Evolutionary conservation across 129 eudicot species (phyloP).

Genomic region (Pseudognaphalium luteoalbum): DNA sequence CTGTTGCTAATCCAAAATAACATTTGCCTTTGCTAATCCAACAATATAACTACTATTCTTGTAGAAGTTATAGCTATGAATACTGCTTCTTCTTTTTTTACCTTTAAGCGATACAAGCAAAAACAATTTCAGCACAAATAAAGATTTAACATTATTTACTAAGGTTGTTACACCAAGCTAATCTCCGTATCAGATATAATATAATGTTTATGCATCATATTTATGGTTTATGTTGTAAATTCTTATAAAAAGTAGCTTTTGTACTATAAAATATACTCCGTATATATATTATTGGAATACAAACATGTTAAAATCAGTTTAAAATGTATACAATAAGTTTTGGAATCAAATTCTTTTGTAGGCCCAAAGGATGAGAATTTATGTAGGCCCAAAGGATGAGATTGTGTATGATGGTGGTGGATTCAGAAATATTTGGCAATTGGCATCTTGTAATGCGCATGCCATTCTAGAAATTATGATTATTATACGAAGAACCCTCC

Average conservation of each 20-base stretch:
- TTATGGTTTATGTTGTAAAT: too few relatives aligned
- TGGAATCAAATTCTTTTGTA: slow-evolving; percentile 27
- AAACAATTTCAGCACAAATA: neutral
- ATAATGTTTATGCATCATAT: neutral
- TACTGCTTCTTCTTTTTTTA: neutral
- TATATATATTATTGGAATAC: neutral
- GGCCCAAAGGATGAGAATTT: slow-evolving; percentile 11
- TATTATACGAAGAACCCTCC: neutral
- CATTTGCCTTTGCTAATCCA: too few relatives aligned
- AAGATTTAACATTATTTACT: neutral
- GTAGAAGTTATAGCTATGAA: neutral
- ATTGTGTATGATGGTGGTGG: slow-evolving; percentile 24
- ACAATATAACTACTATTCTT: neutral
- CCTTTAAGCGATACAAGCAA: too few relatives aligned
- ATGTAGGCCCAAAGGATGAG: slow-evolving; percentile 29
- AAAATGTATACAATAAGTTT: neutral
- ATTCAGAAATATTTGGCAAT: slow-evolving; percentile 30
- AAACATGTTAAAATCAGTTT: neutral
- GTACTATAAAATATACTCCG: neutral
- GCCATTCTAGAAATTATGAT: slow-evolving; percentile 16
- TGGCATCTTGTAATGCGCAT: slow-evolving; percentile 27
- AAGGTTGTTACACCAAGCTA: too few relatives aligned
- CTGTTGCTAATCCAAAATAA: too few relatives aligned
- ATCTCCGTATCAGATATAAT: neutral
- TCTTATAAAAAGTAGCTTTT: too few relatives aligned